Evolutionary conservation across 2,329 filamentous ascomycete species (phyloP).

Genomic region (Alternaria triticina): DNA sequence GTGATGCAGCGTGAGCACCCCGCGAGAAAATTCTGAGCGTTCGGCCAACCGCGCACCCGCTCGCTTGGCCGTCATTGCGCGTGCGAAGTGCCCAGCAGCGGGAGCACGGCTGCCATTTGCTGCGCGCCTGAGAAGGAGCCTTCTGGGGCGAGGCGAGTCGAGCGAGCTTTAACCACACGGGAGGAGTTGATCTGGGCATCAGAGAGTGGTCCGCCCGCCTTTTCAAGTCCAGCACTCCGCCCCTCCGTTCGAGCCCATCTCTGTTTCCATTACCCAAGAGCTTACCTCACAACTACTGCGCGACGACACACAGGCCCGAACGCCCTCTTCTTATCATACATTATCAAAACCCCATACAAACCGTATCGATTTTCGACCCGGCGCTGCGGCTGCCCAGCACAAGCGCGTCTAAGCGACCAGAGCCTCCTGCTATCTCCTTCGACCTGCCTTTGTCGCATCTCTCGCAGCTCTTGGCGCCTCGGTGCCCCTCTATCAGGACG

Average conservation of each 20-base stretch:
- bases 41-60: slow-evolving; percentile 26
- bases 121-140: slow-evolving; percentile 14
- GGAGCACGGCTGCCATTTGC: slow-evolving; percentile 31
- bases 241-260: slow-evolving; percentile 37
- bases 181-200: slow-evolving; percentile 25
- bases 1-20: slow-evolving; percentile 25
- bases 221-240: slow-evolving; percentile 45
- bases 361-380: slow-evolving; percentile 41
- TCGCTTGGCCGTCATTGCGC: slow-evolving; percentile 27
- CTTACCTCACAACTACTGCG: slow-evolving; percentile 55
- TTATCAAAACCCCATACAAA: slow-evolving; percentile 51
- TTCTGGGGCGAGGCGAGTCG: slow-evolving; percentile 19
- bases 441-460: slow-evolving; percentile 41
- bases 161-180: slow-evolving; percentile 26
- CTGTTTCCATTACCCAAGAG: slow-evolving; percentile 57
- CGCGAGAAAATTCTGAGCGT: slow-evolving; percentile 37
- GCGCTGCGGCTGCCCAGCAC: slow-evolving; percentile 40
- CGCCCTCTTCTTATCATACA: slow-evolving; percentile 50
- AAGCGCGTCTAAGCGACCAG: slow-evolving; percentile 48
- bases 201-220: slow-evolving; percentile 38
- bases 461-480: slow-evolving; percentile 42
- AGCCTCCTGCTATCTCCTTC: slow-evolving; percentile 33
- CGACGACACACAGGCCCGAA: slow-evolving; percentile 44
- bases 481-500: slow-evolving; percentile 45
- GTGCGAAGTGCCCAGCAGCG: slow-evolving; percentile 20